Percentiles rank a stretch among this genome's conserved stretches.
phyloP scores from a whole-genome alignment of 2,329 filamentous ascomycete species.

The Aspergillus sp. region DNA sequence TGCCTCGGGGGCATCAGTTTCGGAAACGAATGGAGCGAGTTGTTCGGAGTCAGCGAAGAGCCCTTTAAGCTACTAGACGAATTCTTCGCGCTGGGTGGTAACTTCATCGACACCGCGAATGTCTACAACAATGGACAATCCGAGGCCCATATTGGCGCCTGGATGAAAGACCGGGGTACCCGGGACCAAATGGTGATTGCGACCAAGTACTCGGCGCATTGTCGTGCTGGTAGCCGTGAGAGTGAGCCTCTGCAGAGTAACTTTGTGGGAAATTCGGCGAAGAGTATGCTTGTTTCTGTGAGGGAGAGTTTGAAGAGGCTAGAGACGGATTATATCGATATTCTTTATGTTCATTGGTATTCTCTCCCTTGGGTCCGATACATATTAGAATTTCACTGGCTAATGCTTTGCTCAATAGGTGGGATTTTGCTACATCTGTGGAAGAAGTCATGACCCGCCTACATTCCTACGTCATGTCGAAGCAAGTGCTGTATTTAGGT shows the following conservation, averaged over 20 bases:
- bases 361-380: neutral
- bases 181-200: conserved; percentile 51
- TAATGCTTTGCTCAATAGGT: neutral
- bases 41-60: neutral
- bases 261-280: conserved; percentile 16
- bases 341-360: conserved; percentile 15
- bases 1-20: conserved; percentile 3
- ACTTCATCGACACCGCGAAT: conserved; percentile 37
- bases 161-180: conserved; percentile 47
- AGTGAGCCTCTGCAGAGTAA: conserved; percentile 29
- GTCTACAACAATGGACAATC: conserved; percentile 51
- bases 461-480: conserved; percentile 6
- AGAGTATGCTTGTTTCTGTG: conserved; percentile 6
- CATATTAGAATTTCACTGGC: too few species aligned
- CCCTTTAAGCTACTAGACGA: neutral
- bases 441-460: conserved; percentile 11
- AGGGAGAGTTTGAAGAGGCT: conserved; percentile 8
- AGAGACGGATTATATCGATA: conserved; percentile 11
- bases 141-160: conserved; percentile 54
- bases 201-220: conserved; percentile 21
- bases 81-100: neutral
- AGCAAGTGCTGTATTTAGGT: conserved; percentile 12
- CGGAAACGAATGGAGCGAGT: conserved; percentile 5
- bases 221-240: conserved; percentile 39
- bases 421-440: conserved; percentile 12